Evolutionary conservation across 257 asterid genomes (phyloP).

Genomic region (Scutellaria barbata): DNA sequence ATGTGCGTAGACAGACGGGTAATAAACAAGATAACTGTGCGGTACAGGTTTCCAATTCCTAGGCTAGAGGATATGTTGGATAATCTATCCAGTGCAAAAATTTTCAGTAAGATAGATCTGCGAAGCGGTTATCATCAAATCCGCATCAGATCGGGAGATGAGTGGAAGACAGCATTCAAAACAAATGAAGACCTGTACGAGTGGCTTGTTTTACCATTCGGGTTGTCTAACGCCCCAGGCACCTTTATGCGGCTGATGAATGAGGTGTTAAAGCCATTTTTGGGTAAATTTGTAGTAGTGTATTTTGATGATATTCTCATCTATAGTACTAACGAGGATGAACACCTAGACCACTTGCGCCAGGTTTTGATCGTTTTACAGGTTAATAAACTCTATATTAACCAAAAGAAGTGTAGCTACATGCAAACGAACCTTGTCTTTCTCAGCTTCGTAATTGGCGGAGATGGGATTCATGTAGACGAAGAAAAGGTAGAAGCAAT

Average conservation of each 20-base stretch:
- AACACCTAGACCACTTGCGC: slow-evolving; percentile 1
- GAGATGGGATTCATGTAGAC: neutral
- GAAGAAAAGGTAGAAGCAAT: neutral
- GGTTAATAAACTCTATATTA: neutral
- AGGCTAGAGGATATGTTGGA: slow-evolving; percentile 8
- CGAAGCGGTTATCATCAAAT: neutral
- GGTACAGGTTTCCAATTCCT: neutral
- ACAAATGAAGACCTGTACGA: neutral
- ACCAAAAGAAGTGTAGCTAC: neutral
- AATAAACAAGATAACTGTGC: neutral
- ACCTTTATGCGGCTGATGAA: slow-evolving; percentile 6
- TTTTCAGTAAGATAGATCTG: neutral
- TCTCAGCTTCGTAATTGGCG: neutral
- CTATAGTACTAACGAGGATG: neutral
- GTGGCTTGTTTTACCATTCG: neutral
- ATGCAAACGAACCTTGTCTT: neutral
- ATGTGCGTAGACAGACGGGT: neutral
- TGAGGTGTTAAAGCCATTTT: neutral
- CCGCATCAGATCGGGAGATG: neutral
- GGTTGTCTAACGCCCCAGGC: neutral
- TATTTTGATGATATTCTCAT: slow-evolving; percentile 6
- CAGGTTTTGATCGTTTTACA: neutral
- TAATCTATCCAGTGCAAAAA: neutral
- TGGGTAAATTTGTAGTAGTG: neutral
- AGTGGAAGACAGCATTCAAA: neutral